Evolutionary conservation across 208 protist species (phyloP), one percentile per base, ranked within the genome.

Genomic region (Phytomonas sp.): DNA sequence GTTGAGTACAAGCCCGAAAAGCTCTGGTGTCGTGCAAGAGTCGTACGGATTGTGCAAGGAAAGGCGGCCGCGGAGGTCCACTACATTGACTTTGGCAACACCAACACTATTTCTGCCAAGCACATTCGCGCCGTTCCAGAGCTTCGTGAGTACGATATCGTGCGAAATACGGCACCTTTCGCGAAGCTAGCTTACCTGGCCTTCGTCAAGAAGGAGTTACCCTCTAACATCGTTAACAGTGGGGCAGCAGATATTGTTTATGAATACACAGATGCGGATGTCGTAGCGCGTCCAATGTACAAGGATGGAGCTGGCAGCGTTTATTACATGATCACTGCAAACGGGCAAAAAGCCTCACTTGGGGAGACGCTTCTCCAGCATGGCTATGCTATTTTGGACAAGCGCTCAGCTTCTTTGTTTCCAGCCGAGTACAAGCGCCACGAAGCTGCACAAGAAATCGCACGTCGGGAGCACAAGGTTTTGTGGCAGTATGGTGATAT

Each of bases 11-110:
- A 71, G 11, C 78, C 69, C 0, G 92, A 96, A 66, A 89, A 91
- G 62, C 73, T 77, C 68, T 96, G 92, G 92, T 87, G 84, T 73
- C 82, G 92, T 32, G 92, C 82, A 1, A 82, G 84, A 74, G 83
- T 94, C 15, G 61, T 88, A 17, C 68, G 81, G 53, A 75, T 79
- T 13, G 66, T 67, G 28, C 81, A 84, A 62, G 69, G 70, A 23
- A 77, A 82, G 33, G 60, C 59, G 20, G 73, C 71, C 36, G 76
- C 75, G 1, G 82, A 89, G 60, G 87, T 97, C 65, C 82, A 87
- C 60, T 97, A 87, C 74, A 81, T 95, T 29, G 92, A 97, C 72
- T 95, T 89, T 84, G 92, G 92, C 68, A 97, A 91, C 69, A 79
- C 70, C 17, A 79, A 83, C n/a, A 71, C 75, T 33, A 76, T 92